Evolutionary conservation across 2,329 filamentous ascomycete species (phyloP), one percentile per base, ranked within the genome.

Genomic region (Aureobasidium sp.): DNA sequence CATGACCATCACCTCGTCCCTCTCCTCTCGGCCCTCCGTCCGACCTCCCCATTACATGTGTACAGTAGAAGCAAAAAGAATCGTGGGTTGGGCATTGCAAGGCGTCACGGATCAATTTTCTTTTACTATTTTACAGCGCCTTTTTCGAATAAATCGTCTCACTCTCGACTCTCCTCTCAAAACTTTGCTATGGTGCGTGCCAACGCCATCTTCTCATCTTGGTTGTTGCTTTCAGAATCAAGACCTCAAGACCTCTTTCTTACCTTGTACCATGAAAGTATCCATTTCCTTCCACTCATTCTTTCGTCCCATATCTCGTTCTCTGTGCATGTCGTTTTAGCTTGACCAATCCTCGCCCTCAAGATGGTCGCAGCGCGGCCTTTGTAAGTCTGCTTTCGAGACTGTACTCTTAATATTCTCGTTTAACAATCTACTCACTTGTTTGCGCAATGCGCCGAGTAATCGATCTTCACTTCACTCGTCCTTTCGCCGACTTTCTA

Each of bases 51-150:
- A 38, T 54, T 25, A 55, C 60, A 64, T 18, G 18, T 62, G 60
- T 64, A 64, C 60, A 64, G 38, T 64, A 64, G 48, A 64, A 55
- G 40, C 38, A 55, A 64, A 63, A 55, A 55, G 27, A 38, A 45
- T 3, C 48, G 38, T n/a, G 38, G 60, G 60, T 64, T 64, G 60
- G 50, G 60, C 60, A 64, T 64, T 64, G 60, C 60, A 55, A 64
- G 60, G 60, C 60, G 60, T 64, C 50, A 53, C 42, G 60, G 60
- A 55, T 64, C 29, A 55, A 55, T 62, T 47, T 53, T 50, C 59
- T 62, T 45, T 50, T 50, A 50, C 33, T 50, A 23, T 47, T 55
- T 54, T 48, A 50, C 40, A 64, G 40, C 48, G 60, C 20, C 33
- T 47, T 64, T n/a, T 54, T 55, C 40, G n/a, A 55, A 64, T 64